These are phyloP conservation scores for Cordyceps cicadae DNA, from an alignment of 2,329 filamentous ascomycete species.

Conservation along the genomic window DNA sequence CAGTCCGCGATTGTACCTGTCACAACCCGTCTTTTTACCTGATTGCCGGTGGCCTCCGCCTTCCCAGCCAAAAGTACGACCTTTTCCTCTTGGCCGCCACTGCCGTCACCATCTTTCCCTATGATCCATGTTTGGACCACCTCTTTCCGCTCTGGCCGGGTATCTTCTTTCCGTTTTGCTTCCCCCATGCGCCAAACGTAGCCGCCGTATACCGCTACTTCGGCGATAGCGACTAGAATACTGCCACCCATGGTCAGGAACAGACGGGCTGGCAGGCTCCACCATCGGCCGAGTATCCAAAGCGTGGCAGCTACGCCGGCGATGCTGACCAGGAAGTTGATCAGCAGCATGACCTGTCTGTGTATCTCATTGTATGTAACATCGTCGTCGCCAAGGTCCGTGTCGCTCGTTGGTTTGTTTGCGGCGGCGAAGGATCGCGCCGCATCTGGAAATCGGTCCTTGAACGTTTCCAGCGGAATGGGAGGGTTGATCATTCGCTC, in stretches of 20 bases:
- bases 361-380: conserved; percentile 66
- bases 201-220: conserved; percentile 68
- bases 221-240: conserved; percentile 61
- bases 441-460: conserved; percentile 48
- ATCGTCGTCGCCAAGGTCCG: conserved; percentile 51
- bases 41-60: conserved; percentile 7
- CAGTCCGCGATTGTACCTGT: not conserved
- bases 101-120: conserved; percentile 27
- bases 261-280: conserved; percentile 61
- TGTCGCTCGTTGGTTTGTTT: conserved; percentile 37
- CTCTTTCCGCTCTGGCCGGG: conserved; percentile 56
- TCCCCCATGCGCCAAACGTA: conserved; percentile 65
- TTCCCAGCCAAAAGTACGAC: conserved; percentile 20
- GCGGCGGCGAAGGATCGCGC: conserved; percentile 49
- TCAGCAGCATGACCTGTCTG: conserved; percentile 72
- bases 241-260: conserved; percentile 65
- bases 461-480: conserved; percentile 47
- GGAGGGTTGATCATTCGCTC: conserved; percentile 65
- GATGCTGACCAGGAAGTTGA: conserved; percentile 85
- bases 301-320: conserved; percentile 68
- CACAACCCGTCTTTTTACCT: not conserved
- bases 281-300: conserved; percentile 71
- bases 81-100: conserved; percentile 17
- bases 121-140: conserved; percentile 66
- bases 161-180: conserved; percentile 55